Base-by-base conservation (phyloP, 2,329 filamentous ascomycete species). In the Trichoderma semiorbis region DNA sequence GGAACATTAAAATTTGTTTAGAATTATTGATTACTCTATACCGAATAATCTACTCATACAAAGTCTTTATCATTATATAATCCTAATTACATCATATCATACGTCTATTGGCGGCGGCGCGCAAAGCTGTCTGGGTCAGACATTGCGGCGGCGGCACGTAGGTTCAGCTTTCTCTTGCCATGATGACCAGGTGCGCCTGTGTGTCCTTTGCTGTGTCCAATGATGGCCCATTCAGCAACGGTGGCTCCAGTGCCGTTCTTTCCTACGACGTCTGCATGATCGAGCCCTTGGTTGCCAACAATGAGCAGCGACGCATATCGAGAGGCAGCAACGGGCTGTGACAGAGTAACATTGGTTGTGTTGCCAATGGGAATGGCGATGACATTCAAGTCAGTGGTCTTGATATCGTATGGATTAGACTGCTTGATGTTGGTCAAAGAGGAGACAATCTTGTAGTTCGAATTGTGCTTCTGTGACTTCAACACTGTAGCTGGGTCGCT, bases 221-320 rank as follows among this genome's bases (percentile, higher is more conserved):
- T 36, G 14, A 76, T 73, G 12, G 73, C 72, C 73, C 73, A 76
- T 43, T 75, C 74, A 0, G 75, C 72, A 3, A 76, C 75, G 0
- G 74, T 76, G 2, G 74, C 75, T 4, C 74, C 75, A 3, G 72
- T 75, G 8, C 69, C 73, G 39, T 74, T 74, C 39, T 71, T 72
- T 14, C n/a, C 50, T n/a, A 69, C 32, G 5, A 72, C 43, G 3
- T 75, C 73, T 2, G 39, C 53, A 6, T 57, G 28, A 10, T 55
- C 71, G 7, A 75, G 73, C 3, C 47, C 72, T 26, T 76, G 75
- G 55, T 75, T 76, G 6, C 75, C 75, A 30, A 36, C 28, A 12
- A 76, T 72, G 8, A 73, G 70, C 12, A 76, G 65, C 1, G 75
- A 75, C 8, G 75, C 75, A 58, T 73, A 76, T 36, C 68, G 72